These are phyloP conservation scores for Leishmania tropica DNA, from an alignment of 208 protist genomes.

Conservation along the genomic window DNA sequence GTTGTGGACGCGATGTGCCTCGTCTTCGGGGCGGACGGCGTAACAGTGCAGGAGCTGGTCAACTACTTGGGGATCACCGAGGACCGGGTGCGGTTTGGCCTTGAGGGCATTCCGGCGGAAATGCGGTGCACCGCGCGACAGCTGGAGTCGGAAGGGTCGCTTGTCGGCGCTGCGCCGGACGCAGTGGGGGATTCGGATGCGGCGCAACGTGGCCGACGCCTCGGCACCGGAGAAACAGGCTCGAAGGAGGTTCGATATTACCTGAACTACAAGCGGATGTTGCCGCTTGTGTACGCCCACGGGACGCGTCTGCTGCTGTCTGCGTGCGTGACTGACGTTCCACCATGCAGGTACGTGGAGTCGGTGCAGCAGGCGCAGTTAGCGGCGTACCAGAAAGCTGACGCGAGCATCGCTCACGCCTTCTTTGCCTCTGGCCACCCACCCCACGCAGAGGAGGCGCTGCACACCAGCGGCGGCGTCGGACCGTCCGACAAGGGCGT, in stretches of 20 bases:
- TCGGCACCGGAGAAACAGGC: not conserved
- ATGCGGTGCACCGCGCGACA: conserved; percentile 72
- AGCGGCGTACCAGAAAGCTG: conserved; percentile 12
- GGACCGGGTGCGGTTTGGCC: conserved; percentile 47
- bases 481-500: not conserved
- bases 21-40: conserved; percentile 71
- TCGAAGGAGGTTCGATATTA: conserved; percentile 47
- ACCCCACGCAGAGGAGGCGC: not conserved
- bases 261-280: conserved; percentile 76
- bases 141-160: conserved; percentile 28
- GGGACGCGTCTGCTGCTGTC: conserved; percentile 67
- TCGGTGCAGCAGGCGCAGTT: conserved; percentile 21
- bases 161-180: not conserved
- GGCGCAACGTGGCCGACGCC: not conserved
- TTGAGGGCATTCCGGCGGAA: conserved; percentile 61
- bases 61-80: conserved; percentile 65
- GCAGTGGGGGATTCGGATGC: not conserved
- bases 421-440: conserved; percentile 1
- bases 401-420: conserved; percentile 16
- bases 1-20: conserved; percentile 76
- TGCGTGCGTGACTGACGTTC: conserved; percentile 39
- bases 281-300: conserved; percentile 81
- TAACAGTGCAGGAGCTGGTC: conserved; percentile 64
- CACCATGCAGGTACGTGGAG: conserved; percentile 29
- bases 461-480: not conserved